phyloP scores from a whole-genome alignment of 169 alveolate species.

The Cryptosporidium xiaoi region DNA sequence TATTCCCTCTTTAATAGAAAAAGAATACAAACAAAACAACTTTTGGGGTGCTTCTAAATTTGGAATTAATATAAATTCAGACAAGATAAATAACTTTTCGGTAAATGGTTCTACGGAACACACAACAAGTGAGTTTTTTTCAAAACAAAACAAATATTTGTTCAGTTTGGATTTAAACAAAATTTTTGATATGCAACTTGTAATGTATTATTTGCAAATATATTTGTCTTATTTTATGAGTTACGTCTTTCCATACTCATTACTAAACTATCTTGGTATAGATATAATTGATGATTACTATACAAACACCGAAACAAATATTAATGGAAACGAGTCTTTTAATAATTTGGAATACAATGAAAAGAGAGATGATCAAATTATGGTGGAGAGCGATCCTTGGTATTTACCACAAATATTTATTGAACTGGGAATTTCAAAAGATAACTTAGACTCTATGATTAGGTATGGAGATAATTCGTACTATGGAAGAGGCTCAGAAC shows the following conservation, averaged over 20 bases:
- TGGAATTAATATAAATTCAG: not conserved
- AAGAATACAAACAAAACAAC: constrained; percentile 1
- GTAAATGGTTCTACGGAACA: not conserved
- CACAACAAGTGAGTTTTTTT: not conserved
- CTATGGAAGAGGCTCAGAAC: constrained; percentile 25
- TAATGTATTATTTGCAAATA: not conserved
- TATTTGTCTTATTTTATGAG: not conserved
- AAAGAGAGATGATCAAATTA: not conserved
- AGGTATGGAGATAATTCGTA: constrained; percentile 50
- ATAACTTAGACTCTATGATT: constrained; percentile 35
- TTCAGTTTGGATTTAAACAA: no score
- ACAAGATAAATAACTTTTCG: not conserved
- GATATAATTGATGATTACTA: not conserved
- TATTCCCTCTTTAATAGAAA: constrained; percentile 22
- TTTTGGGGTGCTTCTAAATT: constrained; percentile 27
- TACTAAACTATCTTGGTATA: not conserved
- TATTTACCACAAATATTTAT: constrained; percentile 62
- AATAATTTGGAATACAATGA: no score
- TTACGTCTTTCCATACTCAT: no score
- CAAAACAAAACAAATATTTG: no score
- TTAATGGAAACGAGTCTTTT: no score
- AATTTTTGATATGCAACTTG: no score
- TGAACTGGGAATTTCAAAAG: constrained; percentile 36
- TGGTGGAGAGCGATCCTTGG: constrained; percentile 8
- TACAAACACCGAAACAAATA: not conserved